Base-by-base conservation (phyloP, 2,329 filamentous ascomycete genomes). In the Nemania sp. region DNA sequence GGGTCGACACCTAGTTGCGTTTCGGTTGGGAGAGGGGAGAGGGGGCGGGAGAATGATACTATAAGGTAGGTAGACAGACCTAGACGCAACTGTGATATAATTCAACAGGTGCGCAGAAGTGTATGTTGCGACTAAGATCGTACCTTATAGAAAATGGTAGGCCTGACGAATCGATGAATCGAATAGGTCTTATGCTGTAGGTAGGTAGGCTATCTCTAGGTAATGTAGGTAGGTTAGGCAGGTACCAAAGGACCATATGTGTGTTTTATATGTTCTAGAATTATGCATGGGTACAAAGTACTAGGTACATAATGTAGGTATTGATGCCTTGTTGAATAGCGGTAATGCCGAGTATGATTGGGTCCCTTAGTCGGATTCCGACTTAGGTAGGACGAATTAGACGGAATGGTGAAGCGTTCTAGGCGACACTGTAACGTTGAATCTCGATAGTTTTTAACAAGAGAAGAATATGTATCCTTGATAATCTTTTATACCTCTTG, bases 1-100 rank as follows among this genome's bases (percentile, higher is more conserved):
- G 32, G 65, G 58, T 58, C 51, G 51, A 55, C n/a, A n/a, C n/a
- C n/a, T 27, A n/a, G 38, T 7, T 32, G 32, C 15, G 54, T 57
- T 57, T 8, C 20, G 52, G 27, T 51, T n/a, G 52, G 41, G 41
- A 47, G 43, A 22, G 43, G 11, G 43, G 24, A 20, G 43, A 10
- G 41, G 55, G n/a, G 55, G 49, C 18, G 41, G 18, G 24, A 52
- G 22, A 49, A 24, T 10, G n/a, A 11, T 47, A 24, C 43, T 47
- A 47, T 20, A 8, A 47, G 7, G 7, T 24, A 47, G 13, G 35
- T n/a, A n/a, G n/a, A n/a, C n/a, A n/a, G n/a, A n/a, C 35, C 15
- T 13, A 41, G 35, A 41, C 35, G 35, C 13, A 41, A 41, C 35
- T 41, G 35, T 13, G 35, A 10, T 41, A 41, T 15, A 15, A 15